A percentile compares a stretch with the other conserved stretches of the same genome.
These are phyloP conservation scores for Ascochyta lentis DNA, from an alignment of 2,329 filamentous ascomycete species.

Conservation along the genomic window DNA sequence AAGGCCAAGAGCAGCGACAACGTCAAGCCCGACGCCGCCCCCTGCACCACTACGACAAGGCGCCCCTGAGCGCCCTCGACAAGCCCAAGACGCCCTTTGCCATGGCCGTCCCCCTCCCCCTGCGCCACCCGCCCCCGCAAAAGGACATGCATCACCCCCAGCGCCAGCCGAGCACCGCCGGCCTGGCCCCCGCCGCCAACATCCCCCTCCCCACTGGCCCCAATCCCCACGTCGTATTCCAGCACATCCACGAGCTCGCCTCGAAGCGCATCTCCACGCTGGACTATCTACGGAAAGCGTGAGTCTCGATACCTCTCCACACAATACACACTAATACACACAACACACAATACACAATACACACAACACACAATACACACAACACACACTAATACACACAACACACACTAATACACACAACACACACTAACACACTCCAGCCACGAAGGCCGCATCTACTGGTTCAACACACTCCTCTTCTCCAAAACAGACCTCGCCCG, in stretches of 20 bases:
- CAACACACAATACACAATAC: too few species aligned
- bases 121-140: slow-evolving; percentile 35
- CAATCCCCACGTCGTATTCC: slow-evolving; percentile 64
- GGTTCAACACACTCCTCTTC: slow-evolving; percentile 97
- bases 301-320: slow-evolving; percentile 46
- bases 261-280: slow-evolving; percentile 93
- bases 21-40: slow-evolving; percentile 28
- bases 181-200: slow-evolving; percentile 37
- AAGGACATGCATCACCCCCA: slow-evolving; percentile 37
- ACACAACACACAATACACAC: background rate
- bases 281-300: slow-evolving; percentile 93
- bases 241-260: slow-evolving; percentile 81
- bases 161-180: slow-evolving; percentile 27
- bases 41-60: slow-evolving; percentile 36
- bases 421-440: slow-evolving; percentile 55
- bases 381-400: too few species aligned
- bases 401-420: too few species aligned
- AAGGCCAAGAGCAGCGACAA: slow-evolving; percentile 48
- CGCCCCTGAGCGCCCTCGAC: slow-evolving; percentile 42
- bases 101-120: slow-evolving; percentile 37
- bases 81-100: slow-evolving; percentile 44
- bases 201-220: slow-evolving; percentile 40
- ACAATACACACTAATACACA: too few species aligned
- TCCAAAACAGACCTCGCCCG: slow-evolving; percentile 79
- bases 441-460: slow-evolving; percentile 93